phyloP scores from a whole-genome alignment of 768 basidiomycete genomes.

The Podaxis rugospora region DNA sequence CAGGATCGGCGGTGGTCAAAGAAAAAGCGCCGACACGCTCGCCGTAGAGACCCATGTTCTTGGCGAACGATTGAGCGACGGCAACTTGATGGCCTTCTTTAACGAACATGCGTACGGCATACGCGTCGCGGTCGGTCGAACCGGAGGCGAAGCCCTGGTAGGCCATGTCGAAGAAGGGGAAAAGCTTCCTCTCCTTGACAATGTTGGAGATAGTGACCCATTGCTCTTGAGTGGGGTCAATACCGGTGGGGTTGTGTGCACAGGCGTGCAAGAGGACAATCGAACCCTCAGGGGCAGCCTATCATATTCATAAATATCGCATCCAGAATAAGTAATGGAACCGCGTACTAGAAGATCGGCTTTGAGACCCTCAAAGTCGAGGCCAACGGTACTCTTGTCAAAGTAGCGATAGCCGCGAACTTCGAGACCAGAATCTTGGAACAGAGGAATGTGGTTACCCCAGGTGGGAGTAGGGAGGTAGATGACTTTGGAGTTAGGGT shows the following conservation, averaged over 20 bases:
- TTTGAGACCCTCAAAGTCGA: constrained; percentile 90
- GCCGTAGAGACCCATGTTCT: constrained; percentile 99
- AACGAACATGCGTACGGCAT: constrained; percentile 93
- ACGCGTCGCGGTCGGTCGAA: constrained; percentile 84
- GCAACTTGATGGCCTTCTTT: constrained; percentile 86
- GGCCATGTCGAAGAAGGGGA: constrained; percentile 99
- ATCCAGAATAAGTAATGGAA: not conserved
- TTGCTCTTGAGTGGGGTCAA: constrained; percentile 91
- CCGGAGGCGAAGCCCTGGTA: constrained; percentile 99
- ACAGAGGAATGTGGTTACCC: constrained; percentile 95
- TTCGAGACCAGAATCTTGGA: constrained; percentile 92
- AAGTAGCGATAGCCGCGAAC: constrained; percentile 93
- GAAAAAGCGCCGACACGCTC: constrained; percentile 99
- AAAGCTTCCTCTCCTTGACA: constrained; percentile 82
- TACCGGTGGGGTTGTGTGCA: constrained; percentile 98
- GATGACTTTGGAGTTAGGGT: constrained; percentile 80
- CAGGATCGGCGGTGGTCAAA: constrained; percentile 60
- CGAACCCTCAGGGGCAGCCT: constrained; percentile 72
- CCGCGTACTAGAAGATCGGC: constrained; percentile 73
- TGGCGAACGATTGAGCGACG: constrained; percentile 93
- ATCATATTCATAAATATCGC: constrained; percentile 15
- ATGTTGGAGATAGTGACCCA: constrained; percentile 90
- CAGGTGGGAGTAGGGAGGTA: constrained; percentile 94
- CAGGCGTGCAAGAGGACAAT: constrained; percentile 94
- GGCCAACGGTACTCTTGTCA: constrained; percentile 85